Evolutionary conservation across 2,329 filamentous ascomycete species (phyloP).

Genomic region (Clarireedia sp.): DNA sequence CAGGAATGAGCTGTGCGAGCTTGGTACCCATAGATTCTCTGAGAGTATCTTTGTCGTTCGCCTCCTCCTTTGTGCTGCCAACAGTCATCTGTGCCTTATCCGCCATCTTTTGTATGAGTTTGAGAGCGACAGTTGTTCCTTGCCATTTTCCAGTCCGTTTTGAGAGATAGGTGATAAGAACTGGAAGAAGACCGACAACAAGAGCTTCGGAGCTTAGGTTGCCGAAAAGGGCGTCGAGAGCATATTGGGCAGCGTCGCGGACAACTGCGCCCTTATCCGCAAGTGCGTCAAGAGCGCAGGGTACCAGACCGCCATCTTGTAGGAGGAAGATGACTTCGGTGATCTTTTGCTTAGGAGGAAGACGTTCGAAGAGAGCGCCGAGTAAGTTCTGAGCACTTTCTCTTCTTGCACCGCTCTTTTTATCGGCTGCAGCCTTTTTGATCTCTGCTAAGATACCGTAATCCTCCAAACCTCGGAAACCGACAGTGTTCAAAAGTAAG

Average conservation of each 20-base stretch:
- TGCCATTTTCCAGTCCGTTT: constrained; percentile 95
- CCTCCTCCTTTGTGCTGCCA: constrained; percentile 71
- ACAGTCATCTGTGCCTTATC: constrained; percentile 85
- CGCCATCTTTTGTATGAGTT: constrained; percentile 84
- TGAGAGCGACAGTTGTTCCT: constrained; percentile 79
- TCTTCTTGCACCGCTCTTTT: constrained; percentile 79
- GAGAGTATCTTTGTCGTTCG: constrained; percentile 79
- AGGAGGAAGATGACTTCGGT: constrained; percentile 76
- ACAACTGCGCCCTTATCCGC: constrained; percentile 86
- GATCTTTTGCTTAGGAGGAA: constrained; percentile 67
- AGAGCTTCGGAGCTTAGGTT: constrained; percentile 75
- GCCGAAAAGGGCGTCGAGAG: constrained; percentile 78
- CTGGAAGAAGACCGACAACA: constrained; percentile 73
- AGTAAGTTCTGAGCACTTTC: constrained; percentile 94
- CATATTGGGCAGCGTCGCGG: constrained; percentile 87
- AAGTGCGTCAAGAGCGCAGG: constrained; percentile 71
- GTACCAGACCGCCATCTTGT: constrained; percentile 68
- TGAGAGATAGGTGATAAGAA: constrained; percentile 64
- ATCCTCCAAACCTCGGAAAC: constrained; percentile 51
- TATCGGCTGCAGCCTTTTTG: constrained; percentile 77
- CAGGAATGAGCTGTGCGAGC: constrained; percentile 78
- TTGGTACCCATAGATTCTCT: constrained; percentile 85
- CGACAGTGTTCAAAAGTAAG: constrained; percentile 55
- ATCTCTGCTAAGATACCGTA: constrained; percentile 57
- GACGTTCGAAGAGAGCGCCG: constrained; percentile 85